phyloP scores from a whole-genome alignment of 345 rosid genomes.

The Aegle marmelos region DNA sequence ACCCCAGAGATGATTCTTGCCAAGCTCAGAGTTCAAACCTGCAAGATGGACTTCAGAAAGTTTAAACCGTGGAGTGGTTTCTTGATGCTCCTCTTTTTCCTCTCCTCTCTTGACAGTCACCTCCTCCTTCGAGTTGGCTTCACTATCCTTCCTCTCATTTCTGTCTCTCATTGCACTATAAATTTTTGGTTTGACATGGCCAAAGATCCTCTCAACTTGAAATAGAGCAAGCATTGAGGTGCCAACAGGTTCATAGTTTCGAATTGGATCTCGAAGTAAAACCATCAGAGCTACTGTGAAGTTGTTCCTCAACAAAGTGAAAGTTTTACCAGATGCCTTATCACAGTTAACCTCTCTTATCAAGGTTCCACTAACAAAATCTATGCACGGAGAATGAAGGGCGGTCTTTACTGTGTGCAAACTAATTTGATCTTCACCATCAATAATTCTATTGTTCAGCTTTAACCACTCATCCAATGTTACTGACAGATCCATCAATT shows the following conservation, averaged over 20 bases:
- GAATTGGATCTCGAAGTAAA: conserved; percentile 66
- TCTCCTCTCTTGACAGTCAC: neutral
- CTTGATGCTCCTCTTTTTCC: neutral
- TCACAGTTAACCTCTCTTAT: conserved; percentile 16
- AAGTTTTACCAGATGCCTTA: conserved; percentile 25
- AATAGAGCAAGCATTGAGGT: conserved; percentile 70
- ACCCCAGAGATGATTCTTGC: conserved; percentile 43
- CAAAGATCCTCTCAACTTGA: conserved; percentile 51
- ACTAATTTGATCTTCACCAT: conserved; percentile 32
- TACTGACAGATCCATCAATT: conserved; percentile 44
- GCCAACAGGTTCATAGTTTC: conserved; percentile 67
- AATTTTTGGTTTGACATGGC: conserved; percentile 14
- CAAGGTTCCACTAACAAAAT: conserved; percentile 19
- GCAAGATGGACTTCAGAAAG: conserved; percentile 51
- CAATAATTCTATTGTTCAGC: conserved; percentile 39
- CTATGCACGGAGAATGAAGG: conserved; percentile 38
- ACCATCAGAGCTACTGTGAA: conserved; percentile 51
- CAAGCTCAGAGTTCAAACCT: conserved; percentile 48
- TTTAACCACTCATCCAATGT: conserved; percentile 65
- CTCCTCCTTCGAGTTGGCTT: conserved; percentile 6
- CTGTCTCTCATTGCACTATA: conserved; percentile 18
- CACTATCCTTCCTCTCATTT: conserved; percentile 15
- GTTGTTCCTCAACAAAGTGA: conserved; percentile 38
- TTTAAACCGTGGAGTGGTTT: conserved; percentile 33
- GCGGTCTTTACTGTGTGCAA: conserved; percentile 26